Conservation (phyloP, 176 grass and related monocot genomes). For the Phoenix dactylifera region DNA sequence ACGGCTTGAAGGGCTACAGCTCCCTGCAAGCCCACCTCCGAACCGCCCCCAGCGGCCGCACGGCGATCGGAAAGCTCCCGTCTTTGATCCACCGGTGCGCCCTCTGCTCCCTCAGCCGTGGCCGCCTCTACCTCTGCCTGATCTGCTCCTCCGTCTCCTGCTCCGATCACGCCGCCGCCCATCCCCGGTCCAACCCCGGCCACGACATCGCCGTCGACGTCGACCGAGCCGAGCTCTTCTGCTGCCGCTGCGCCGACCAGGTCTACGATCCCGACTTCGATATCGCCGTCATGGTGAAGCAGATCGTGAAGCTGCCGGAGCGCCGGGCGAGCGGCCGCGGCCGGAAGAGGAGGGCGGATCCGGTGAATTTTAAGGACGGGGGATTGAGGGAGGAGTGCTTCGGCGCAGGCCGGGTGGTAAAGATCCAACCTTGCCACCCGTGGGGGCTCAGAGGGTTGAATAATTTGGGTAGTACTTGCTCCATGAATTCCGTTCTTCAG, state of each 20-base stretch:
- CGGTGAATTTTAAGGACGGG: background rate
- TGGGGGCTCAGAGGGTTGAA: constrained; percentile 15
- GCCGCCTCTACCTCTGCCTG: constrained; percentile 16
- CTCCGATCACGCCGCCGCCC: constrained; percentile 7
- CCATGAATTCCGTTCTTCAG: constrained; percentile 27
- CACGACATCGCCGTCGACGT: constrained; percentile 23
- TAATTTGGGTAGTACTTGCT: constrained; percentile 24
- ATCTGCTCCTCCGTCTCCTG: constrained; percentile 13
- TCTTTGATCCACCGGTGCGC: constrained; percentile 5
- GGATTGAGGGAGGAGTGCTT: background rate
- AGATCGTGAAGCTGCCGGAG: constrained; percentile 11
- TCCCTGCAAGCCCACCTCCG: constrained; percentile 12
- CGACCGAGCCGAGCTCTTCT: constrained; percentile 24
- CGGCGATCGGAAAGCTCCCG: constrained; percentile 1
- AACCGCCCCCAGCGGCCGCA: constrained; percentile 9
- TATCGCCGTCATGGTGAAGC: constrained; percentile 9
- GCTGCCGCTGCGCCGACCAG: constrained; percentile 16
- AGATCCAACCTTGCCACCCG: background rate
- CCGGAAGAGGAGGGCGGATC: background rate
- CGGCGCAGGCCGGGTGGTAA: background rate
- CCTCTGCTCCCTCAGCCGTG: background rate
- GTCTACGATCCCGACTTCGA: constrained; percentile 29
- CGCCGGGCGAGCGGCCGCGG: background rate
- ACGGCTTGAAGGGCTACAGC: constrained; percentile 9
- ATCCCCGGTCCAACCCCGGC: background rate